These are phyloP conservation scores for Soucietia sequanensis DNA, from an alignment of 805 yeast genomes.

Conservation along the genomic window DNA sequence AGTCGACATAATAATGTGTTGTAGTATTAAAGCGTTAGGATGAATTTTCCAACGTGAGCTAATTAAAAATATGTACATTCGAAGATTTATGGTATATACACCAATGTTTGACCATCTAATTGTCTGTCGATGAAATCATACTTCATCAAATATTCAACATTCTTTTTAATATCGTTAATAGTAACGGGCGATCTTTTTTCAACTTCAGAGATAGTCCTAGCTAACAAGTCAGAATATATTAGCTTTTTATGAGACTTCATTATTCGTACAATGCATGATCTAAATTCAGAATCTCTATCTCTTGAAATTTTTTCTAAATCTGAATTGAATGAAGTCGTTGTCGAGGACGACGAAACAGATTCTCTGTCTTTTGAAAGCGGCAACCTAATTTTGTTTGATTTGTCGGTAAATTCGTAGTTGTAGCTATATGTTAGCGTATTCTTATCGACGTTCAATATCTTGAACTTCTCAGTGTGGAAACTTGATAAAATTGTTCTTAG, in stretches of 20 bases:
- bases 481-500: constrained; percentile 28
- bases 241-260: constrained; percentile 30
- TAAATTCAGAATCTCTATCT: constrained; percentile 28
- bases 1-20: too few species aligned
- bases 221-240: constrained; percentile 26
- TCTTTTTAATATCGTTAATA: constrained; percentile 28
- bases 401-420: constrained; percentile 28
- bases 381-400: constrained; percentile 23
- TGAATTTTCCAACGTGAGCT: too few species aligned
- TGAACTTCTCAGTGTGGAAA: constrained; percentile 29
- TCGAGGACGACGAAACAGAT: too few species aligned
- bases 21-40: too few species aligned
- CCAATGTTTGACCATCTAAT: too few species aligned
- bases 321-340: neutral
- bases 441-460: constrained; percentile 17
- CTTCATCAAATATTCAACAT: constrained; percentile 34
- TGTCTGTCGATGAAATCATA: constrained; percentile 32
- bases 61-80: too few species aligned
- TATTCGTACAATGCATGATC: constrained; percentile 25
- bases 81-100: too few species aligned
- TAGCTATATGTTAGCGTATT: constrained; percentile 10
- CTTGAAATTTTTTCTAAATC: constrained; percentile 11
- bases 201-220: constrained; percentile 17
- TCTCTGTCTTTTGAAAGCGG: constrained; percentile 26
- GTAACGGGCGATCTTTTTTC: constrained; percentile 24